Evolutionary conservation across 352 stramenopile genomes (phyloP).

Genomic region (Globisporangium abappressorium): DNA sequence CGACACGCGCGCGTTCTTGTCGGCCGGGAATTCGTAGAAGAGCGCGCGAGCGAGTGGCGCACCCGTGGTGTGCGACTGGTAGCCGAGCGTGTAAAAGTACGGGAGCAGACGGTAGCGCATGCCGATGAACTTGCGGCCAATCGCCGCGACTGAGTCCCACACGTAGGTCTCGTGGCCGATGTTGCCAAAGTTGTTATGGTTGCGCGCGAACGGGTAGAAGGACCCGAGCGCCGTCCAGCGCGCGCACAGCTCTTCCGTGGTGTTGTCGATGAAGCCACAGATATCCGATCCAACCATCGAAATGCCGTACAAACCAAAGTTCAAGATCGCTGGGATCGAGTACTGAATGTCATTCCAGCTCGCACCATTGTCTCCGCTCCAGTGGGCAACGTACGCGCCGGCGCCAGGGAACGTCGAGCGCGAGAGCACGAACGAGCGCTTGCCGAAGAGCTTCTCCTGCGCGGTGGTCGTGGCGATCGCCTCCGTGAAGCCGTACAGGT

Average conservation of each 20-base stretch:
- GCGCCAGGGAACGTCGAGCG: slow-evolving; percentile 67
- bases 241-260: slow-evolving; percentile 67
- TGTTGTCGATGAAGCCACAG: slow-evolving; percentile 58
- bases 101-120: slow-evolving; percentile 76
- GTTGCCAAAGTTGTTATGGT: slow-evolving; percentile 70
- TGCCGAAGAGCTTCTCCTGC: slow-evolving; percentile 46
- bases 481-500: slow-evolving; percentile 78
- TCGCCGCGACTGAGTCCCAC: slow-evolving; percentile 40
- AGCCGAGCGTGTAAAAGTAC: slow-evolving; percentile 79
- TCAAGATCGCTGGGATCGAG: slow-evolving; percentile 63
- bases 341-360: slow-evolving; percentile 78
- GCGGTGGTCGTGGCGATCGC: slow-evolving; percentile 56
- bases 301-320: slow-evolving; percentile 76
- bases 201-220: slow-evolving; percentile 80
- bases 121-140: slow-evolving; percentile 63
- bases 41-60: slow-evolving; percentile 50
- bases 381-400: slow-evolving; percentile 63
- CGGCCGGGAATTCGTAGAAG: slow-evolving; percentile 61
- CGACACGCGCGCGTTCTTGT: slow-evolving; percentile 28
- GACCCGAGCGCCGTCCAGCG: slow-evolving; percentile 72
- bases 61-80: slow-evolving; percentile 42
- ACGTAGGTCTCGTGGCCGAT: slow-evolving; percentile 67
- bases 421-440: slow-evolving; percentile 71
- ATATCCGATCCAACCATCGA: slow-evolving; percentile 83
- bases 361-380: slow-evolving; percentile 75